phyloP scores from a whole-genome alignment of 441 rosid species.

The Bocquillonia castaneifolia region DNA sequence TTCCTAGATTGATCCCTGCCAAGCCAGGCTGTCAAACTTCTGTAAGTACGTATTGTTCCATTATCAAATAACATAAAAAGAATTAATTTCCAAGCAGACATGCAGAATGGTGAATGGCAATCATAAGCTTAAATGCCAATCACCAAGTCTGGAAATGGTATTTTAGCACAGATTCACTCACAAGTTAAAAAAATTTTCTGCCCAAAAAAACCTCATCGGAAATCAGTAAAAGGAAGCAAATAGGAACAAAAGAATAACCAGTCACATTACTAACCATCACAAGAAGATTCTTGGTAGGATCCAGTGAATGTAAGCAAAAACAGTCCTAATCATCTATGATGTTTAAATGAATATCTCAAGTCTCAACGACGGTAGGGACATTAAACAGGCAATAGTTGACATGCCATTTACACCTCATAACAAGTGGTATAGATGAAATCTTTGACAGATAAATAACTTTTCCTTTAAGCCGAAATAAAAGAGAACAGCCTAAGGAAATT shows the following conservation, averaged over 20 bases:
- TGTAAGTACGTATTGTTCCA: slow-evolving; percentile 19
- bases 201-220: not conserved
- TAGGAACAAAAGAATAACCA: not conserved
- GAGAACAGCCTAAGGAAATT: not conserved
- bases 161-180: not conserved
- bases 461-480: slow-evolving; percentile 5
- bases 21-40: slow-evolving; percentile 76
- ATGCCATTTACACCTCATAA: not conserved
- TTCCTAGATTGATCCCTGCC: slow-evolving; percentile 95
- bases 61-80: not conserved
- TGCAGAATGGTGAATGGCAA: not conserved
- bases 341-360: too few relatives aligned
- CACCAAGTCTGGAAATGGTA: not conserved
- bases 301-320: not conserved
- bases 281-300: not conserved
- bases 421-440: not conserved
- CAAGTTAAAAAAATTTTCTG: slow-evolving; percentile 1
- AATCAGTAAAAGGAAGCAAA: not conserved
- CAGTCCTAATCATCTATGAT: not conserved
- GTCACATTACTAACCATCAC: not conserved
- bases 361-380: too few relatives aligned
- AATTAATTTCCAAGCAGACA: not conserved
- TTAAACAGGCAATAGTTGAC: not conserved
- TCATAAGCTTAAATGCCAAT: not conserved
- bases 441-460: not conserved